Base-by-base conservation (phyloP, 2,329 filamentous ascomycete species). In the Graphium sp. region DNA sequence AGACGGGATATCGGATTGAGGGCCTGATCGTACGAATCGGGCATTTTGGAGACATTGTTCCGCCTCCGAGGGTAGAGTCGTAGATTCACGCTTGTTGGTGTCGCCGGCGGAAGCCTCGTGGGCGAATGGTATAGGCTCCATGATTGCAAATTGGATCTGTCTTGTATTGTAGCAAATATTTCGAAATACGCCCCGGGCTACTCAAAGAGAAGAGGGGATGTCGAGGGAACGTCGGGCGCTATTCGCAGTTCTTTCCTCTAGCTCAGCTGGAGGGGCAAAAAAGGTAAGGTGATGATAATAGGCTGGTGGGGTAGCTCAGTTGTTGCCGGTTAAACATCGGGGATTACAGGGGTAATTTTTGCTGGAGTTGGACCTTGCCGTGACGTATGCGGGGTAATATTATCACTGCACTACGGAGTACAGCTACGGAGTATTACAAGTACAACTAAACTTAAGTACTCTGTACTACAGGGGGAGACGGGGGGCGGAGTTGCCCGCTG, bases 41-140 rank as follows among this genome's bases (percentile, higher is more conserved):
- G 87, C 83, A 57, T 94, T 95, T 48, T 92, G 76, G 15, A 98
- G 71, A 47, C 85, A 94, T 43, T 84, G 75, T 9, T 89, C 67
- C 14, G 95, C 89, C 51, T 94, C 85, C 4, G 65, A 59, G 0
- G 89, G 89, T 3, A 95, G 66, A 7, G 66, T 66, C 33, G 64
- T 62, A 21, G 80, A 75, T 34, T 68, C 52, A 48, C 75, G 71
- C 37, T 74, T 77, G 50, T 84, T 63, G 24, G 72, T 82, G 32
- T 77, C 65, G 37, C 75, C 74, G 29, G 74, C 71, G 6, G 80
- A 85, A 33, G 76, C 67, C 50, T 83, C 75, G 49, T 80, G 76
- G 45, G 73, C 79, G 36, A 84, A 64, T 4, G 76, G 74, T 37
- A 76, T 73, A 46, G 77, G 68, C 36, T 74, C 60, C 63, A 68